Evolutionary conservation across 257 asterid genomes (phyloP).

Genomic region (Thymus quinquecostatus): DNA sequence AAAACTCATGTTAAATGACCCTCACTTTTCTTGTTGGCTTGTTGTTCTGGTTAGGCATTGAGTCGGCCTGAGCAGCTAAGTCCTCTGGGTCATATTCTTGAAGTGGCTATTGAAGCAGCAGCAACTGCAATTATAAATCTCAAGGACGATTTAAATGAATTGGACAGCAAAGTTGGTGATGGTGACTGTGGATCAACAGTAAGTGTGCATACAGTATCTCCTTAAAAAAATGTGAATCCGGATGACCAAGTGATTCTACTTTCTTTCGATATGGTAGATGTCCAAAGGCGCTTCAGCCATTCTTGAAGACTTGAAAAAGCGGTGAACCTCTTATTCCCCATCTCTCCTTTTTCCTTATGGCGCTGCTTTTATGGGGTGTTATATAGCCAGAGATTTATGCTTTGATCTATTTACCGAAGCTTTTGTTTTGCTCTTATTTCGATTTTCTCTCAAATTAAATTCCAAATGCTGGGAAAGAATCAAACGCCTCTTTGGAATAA

Average conservation of each 20-base stretch:
- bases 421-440: not conserved
- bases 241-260: slow-evolving; percentile 22
- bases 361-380: slow-evolving; percentile 5
- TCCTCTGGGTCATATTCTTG: slow-evolving; percentile 68
- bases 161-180: slow-evolving; percentile 97
- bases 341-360: slow-evolving; percentile 12
- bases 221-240: slow-evolving; percentile 15
- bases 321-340: slow-evolving; percentile 46
- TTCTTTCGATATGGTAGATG: slow-evolving; percentile 60
- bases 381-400: not conserved
- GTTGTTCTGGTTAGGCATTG: slow-evolving; percentile 51
- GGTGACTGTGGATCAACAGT: slow-evolving; percentile 99
- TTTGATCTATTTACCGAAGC: not conserved
- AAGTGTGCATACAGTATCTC: slow-evolving; percentile 34
- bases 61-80: slow-evolving; percentile 70
- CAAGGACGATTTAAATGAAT: slow-evolving; percentile 79
- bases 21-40: slow-evolving; percentile 36
- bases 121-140: slow-evolving; percentile 67
- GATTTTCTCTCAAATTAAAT: not conserved
- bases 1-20: not conserved
- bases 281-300: slow-evolving; percentile 85
- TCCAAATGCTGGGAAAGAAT: no score
- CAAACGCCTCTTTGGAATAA: not conserved
- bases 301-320: slow-evolving; percentile 85
- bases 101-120: slow-evolving; percentile 92